These are phyloP conservation scores for Tarenaya hassleriana DNA, from an alignment of 345 rosid genomes.

Conservation along the genomic window DNA sequence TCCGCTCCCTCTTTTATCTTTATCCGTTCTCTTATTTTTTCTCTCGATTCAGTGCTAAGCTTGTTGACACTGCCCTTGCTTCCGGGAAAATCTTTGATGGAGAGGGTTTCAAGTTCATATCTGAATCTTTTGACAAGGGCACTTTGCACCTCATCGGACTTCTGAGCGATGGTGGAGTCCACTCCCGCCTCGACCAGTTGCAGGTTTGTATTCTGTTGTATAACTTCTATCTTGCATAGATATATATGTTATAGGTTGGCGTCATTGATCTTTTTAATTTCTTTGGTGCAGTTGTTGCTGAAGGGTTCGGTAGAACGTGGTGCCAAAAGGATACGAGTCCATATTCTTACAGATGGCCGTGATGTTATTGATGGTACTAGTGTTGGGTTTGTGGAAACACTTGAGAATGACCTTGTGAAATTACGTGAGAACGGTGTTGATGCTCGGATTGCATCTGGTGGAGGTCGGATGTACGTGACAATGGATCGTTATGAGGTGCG, in stretches of 20 bases:
- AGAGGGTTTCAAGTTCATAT: conserved; percentile 76
- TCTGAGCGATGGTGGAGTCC: conserved; percentile 96
- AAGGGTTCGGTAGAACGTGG: conserved; percentile 82
- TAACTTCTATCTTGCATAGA: background rate
- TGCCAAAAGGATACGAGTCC: conserved; percentile 87
- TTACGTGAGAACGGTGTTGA: conserved; percentile 73
- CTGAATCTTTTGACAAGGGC: conserved; percentile 45
- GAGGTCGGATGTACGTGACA: conserved; percentile 96
- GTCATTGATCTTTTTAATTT: background rate
- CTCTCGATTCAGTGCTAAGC: too few species aligned
- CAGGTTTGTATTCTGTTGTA: conserved; percentile 36
- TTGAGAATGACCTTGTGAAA: conserved; percentile 57
- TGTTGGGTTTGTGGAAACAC: conserved; percentile 72
- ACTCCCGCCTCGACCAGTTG: conserved; percentile 89
- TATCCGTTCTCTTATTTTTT: too few species aligned
- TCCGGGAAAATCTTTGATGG: conserved; percentile 81
- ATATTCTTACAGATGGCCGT: conserved; percentile 92
- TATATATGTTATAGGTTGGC: background rate
- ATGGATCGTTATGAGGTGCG: conserved; percentile 99
- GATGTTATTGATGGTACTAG: conserved; percentile 97
- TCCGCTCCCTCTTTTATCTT: too few species aligned
- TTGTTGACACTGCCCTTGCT: conserved; percentile 83
- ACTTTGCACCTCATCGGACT: conserved; percentile 87
- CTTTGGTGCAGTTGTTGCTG: conserved; percentile 54
- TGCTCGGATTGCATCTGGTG: conserved; percentile 94